Percentiles rank a stretch among this genome's conserved stretches.
Conservation (phyloP, 768 basidiomycete genomes). For the Coprinopsis strossmayeri region DNA sequence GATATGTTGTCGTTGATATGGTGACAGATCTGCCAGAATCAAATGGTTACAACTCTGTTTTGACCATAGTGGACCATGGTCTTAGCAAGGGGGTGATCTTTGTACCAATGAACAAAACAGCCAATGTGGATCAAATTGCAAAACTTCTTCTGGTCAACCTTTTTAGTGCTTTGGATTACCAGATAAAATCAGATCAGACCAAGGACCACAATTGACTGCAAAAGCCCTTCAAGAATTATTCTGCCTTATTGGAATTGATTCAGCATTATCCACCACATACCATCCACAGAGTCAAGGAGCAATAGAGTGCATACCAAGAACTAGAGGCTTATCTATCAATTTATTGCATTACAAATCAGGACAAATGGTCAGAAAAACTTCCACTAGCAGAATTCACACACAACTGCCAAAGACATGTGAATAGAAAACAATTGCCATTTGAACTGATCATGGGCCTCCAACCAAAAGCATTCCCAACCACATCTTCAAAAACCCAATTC, state of each 20-base stretch:
- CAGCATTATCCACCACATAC: conserved; percentile 10
- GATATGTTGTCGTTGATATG: conserved; percentile 12
- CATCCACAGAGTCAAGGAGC: conserved; percentile 10
- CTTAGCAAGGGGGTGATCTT: conserved; percentile 21
- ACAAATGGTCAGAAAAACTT: neutral
- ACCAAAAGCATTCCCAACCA: conserved; percentile 5
- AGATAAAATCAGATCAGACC: conserved; percentile 10
- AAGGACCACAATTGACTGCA: conserved; percentile 14
- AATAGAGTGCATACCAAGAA: conserved; percentile 9
- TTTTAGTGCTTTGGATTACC: conserved; percentile 10
- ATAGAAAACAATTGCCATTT: neutral
- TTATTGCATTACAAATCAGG: neutral
- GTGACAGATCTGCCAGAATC: conserved; percentile 13
- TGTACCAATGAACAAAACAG: conserved; percentile 15
- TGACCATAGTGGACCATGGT: conserved; percentile 21
- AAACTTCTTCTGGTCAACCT: neutral
- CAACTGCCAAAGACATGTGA: conserved; percentile 5
- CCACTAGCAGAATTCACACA: conserved; percentile 6
- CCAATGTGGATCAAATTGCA: conserved; percentile 5
- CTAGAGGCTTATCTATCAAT: conserved; percentile 5
- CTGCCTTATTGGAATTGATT: conserved; percentile 9
- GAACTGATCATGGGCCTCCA: conserved; percentile 1
- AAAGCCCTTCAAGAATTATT: conserved; percentile 12
- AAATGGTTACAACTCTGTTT: conserved; percentile 14
- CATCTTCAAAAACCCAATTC: neutral